Evolutionary conservation across 139 green algal genomes (phyloP).

Genomic region (Choricystis sp.): DNA sequence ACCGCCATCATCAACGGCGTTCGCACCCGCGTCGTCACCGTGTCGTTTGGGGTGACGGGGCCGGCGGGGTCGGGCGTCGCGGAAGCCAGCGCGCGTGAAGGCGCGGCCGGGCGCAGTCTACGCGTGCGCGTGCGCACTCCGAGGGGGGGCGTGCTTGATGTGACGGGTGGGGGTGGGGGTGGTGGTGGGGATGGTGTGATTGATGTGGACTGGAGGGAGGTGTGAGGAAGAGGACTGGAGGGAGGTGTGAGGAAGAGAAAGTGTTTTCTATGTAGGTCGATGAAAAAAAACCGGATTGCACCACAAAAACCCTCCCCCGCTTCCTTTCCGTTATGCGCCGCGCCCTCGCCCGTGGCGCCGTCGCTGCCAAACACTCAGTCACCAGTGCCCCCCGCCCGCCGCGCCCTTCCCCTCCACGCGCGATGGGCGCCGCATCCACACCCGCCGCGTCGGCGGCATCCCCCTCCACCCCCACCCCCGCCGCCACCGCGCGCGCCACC

Average conservation of each 20-base stretch:
- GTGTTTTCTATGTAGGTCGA: no score
- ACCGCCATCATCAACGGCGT: background rate
- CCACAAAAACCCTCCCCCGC: no score
- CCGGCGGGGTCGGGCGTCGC: background rate
- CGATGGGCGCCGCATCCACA: no score
- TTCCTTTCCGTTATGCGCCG: background rate
- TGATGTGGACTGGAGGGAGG: background rate
- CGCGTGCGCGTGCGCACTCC: background rate
- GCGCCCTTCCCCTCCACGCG: no score
- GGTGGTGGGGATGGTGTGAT: background rate
- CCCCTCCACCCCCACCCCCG: background rate
- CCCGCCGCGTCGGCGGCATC: background rate
- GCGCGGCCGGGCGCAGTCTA: background rate
- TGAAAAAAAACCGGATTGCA: no score
- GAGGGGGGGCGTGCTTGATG: background rate
- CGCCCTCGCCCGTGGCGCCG: no score
- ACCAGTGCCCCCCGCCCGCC: no score
- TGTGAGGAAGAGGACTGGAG: no score
- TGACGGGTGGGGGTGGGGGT: background rate
- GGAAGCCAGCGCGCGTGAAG: background rate
- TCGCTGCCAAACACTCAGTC: no score
- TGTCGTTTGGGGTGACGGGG: background rate
- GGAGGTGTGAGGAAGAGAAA: no score
- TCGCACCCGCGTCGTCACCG: background rate
- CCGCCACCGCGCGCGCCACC: background rate